Percentiles rank a stretch among this genome's conserved stretches.
Conservation (phyloP, 768 basidiomycete genomes). For the Hericium coralloides region DNA sequence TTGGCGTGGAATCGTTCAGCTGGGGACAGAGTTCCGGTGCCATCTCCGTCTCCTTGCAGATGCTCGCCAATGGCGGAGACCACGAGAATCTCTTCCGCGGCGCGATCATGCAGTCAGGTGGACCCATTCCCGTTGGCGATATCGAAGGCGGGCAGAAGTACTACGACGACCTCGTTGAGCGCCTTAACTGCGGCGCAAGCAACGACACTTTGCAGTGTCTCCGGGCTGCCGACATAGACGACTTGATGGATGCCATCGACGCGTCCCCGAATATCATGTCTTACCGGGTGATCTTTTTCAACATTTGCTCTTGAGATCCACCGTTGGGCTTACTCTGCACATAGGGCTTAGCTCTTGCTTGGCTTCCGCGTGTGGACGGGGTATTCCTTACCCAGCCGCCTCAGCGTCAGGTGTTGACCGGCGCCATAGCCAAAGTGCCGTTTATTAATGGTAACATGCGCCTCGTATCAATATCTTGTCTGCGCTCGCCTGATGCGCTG, state of each 20-base stretch:
- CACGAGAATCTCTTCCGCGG: conserved; percentile 40
- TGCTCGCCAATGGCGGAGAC: conserved; percentile 38
- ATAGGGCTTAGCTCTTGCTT: conserved; percentile 38
- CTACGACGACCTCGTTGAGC: conserved; percentile 34
- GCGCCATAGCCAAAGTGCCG: conserved; percentile 39
- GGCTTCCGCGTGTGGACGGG: conserved; percentile 44
- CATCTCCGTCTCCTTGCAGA: conserved; percentile 41
- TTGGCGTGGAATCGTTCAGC: too few relatives aligned
- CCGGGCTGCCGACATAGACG: conserved; percentile 27
- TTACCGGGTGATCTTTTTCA: conserved; percentile 27
- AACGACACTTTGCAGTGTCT: conserved; percentile 34
- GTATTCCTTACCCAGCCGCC: conserved; percentile 37
- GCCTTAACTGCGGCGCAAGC: conserved; percentile 31
- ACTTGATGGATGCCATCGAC: conserved; percentile 32
- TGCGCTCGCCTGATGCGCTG: conserved; percentile 1
- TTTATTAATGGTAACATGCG: conserved; percentile 37
- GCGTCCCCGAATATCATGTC: conserved; percentile 28
- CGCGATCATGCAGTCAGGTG: conserved; percentile 44
- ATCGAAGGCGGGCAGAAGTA: conserved; percentile 37
- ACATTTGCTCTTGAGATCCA: neutral
- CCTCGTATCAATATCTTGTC: neutral
- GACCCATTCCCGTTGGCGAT: conserved; percentile 35
- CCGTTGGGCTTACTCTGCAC: neutral
- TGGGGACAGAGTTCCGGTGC: conserved; percentile 56
- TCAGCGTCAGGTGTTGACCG: conserved; percentile 31